Base-by-base conservation (phyloP, 306 rosid genomes). In the Sicyos edulis region DNA sequence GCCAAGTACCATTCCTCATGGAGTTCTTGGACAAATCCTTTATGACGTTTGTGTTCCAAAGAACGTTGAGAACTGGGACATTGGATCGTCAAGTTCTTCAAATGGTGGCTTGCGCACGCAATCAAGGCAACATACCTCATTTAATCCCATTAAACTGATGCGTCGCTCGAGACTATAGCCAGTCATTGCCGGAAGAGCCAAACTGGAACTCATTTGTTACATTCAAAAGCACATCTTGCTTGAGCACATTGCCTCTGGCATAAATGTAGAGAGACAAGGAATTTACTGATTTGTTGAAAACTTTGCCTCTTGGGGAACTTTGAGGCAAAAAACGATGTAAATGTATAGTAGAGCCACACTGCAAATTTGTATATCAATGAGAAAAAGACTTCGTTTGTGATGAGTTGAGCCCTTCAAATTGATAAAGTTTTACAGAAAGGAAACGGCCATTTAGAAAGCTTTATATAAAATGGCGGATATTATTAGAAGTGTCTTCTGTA, bases 11-110 rank as follows among this genome's bases (percentile, higher is more conserved):
- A 84, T 71, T 12, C 85, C 84, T 11, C 81, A 81, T 15, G 96
- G 97, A 20, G 86, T 92, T 79, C 95, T 92, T 10, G 88, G 96
- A 72, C 95, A 92, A 86, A 74, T 88, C 71, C 78, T 92, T 40
- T 92, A 85, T 49, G 96, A 86, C 26, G 82, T 84, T 34, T 89
- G 95, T 73, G 88, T 88, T 73, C 95, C 96, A 2, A 80, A 85
- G 86, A 85, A 82, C 17, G 86, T 92, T 11, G 95, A 92, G 72
- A 87, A 75, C 71, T 92, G 97, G 97, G 96, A 88, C 73, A 55
- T 87, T 75, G 75, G 82, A 68, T 76, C 76, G 11, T 75, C 87
- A 9, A 81, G 74, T 74, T 83, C 80, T 47, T 78, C 67, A 21
- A 78, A 52, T 9, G 79, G 78, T 51, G 73, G 75, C 20, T 71